phyloP scores from a whole-genome alignment of 192 early-diverging fungal species.

The Obelidium mucronatum region DNA sequence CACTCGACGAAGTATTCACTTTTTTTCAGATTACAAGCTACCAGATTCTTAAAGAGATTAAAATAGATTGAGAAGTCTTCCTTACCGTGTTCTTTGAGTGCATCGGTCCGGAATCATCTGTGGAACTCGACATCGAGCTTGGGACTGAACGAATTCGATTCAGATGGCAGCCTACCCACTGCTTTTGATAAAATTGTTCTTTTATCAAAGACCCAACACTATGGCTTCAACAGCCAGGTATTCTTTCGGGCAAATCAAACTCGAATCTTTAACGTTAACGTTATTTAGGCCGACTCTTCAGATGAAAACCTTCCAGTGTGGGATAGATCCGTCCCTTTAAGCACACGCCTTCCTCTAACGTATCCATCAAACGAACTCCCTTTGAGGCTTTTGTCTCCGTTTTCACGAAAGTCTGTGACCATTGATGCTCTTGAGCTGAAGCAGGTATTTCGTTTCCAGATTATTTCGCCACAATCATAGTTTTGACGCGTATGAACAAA shows the following conservation, averaged over 20 bases:
- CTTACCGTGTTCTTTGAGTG: background rate
- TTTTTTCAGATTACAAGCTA: background rate
- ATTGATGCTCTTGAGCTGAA: constrained; percentile 23
- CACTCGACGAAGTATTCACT: background rate
- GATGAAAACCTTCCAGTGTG: constrained; percentile 21
- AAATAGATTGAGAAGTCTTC: background rate
- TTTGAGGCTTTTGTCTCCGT: background rate
- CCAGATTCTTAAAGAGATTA: background rate
- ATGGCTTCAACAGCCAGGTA: too few species aligned
- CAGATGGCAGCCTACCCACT: background rate
- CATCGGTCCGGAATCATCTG: constrained; percentile 3
- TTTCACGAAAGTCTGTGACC: constrained; percentile 7
- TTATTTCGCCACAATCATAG: too few species aligned
- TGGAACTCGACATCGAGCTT: constrained; percentile 12
- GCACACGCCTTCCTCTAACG: background rate
- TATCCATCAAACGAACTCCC: background rate
- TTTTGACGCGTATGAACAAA: background rate
- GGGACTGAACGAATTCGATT: background rate
- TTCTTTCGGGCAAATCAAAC: too few species aligned
- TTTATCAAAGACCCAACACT: too few species aligned
- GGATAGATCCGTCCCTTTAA: constrained; percentile 29
- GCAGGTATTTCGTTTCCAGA: constrained; percentile 8
- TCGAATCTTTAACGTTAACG: too few species aligned
- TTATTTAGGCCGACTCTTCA: too few species aligned
- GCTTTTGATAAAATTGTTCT: background rate